phyloP scores from a whole-genome alignment of 2,329 filamentous ascomycete genomes.

The Cordyceps cateniannulata region DNA sequence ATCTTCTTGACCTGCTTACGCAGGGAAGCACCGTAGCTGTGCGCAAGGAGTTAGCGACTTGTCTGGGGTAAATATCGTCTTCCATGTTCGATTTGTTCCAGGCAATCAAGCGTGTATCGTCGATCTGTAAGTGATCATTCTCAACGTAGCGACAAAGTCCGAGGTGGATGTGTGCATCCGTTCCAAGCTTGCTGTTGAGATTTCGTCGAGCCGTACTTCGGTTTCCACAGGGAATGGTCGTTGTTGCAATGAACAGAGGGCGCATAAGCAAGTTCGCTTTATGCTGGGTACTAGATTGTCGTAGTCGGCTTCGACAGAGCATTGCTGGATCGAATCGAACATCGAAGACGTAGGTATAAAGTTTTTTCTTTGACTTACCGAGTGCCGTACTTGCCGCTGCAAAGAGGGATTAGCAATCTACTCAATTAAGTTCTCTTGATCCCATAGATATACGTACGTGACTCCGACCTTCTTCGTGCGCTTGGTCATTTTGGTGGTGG shows the following conservation, averaged over 20 bases:
- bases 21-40: conserved; percentile 96
- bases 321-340: conserved; percentile 11
- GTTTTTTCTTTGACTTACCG: conserved; percentile 54
- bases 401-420: conserved; percentile 24
- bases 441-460: conserved; percentile 45
- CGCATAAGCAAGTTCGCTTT: not conserved
- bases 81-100: not conserved
- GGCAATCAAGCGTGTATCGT: not conserved
- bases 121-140: not conserved
- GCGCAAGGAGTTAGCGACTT: conserved; percentile 21
- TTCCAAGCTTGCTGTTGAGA: not conserved
- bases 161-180: not conserved
- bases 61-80: not conserved
- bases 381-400: conserved; percentile 82
- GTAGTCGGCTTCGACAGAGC: not conserved
- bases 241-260: not conserved
- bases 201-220: not conserved
- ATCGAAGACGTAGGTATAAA: not conserved
- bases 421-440: not conserved
- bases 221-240: not conserved
- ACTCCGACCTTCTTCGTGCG: conserved; percentile 97
- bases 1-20: conserved; percentile 98
- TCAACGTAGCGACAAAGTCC: not conserved
- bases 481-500: conserved; percentile 76
- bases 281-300: not conserved